These are phyloP conservation scores for Eurotiales sp. DNA, from an alignment of 2,329 filamentous ascomycete species.

Conservation along the genomic window DNA sequence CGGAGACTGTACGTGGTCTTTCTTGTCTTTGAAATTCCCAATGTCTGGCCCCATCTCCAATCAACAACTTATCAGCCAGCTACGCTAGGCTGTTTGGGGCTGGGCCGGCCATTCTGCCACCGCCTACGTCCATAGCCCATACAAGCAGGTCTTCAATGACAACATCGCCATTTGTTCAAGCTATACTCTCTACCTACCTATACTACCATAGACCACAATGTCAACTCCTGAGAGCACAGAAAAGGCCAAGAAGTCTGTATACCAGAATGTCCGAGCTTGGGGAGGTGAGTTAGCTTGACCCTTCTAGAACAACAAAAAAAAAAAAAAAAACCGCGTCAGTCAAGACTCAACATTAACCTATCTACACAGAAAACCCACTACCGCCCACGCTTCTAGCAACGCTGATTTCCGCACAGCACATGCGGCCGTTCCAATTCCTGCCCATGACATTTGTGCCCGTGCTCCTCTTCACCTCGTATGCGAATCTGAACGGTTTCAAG, in stretches of 20 bases:
- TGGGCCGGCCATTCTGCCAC: too few species aligned
- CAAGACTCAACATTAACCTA: too few species aligned
- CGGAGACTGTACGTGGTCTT: slow-evolving; percentile 9
- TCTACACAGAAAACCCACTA: slow-evolving; percentile 57
- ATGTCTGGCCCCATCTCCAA: too few species aligned
- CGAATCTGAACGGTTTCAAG: slow-evolving; percentile 61
- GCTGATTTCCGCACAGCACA: slow-evolving; percentile 62
- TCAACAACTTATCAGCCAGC: too few species aligned
- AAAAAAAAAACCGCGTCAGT: too few species aligned
- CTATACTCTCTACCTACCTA: too few species aligned
- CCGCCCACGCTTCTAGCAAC: slow-evolving; percentile 63
- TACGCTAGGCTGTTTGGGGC: too few species aligned
- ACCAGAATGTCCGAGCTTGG: slow-evolving; percentile 39
- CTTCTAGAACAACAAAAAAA: too few species aligned
- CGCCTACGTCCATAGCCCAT: too few species aligned
- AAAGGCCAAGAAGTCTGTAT: slow-evolving; percentile 35
- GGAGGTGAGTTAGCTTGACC: slow-evolving; percentile 32
- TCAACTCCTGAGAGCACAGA: slow-evolving; percentile 26
- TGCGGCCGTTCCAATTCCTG: slow-evolving; percentile 61
- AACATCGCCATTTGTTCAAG: too few species aligned
- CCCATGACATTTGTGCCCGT: slow-evolving; percentile 66
- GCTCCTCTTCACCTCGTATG: slow-evolving; percentile 62
- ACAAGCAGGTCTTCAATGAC: too few species aligned
- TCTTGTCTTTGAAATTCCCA: too few species aligned
- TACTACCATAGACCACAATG: slow-evolving; percentile 2